Percentiles rank a stretch among this genome's conserved stretches.
Conservation (phyloP, 176 grass and related monocot genomes). For the Secale cereale region DNA sequence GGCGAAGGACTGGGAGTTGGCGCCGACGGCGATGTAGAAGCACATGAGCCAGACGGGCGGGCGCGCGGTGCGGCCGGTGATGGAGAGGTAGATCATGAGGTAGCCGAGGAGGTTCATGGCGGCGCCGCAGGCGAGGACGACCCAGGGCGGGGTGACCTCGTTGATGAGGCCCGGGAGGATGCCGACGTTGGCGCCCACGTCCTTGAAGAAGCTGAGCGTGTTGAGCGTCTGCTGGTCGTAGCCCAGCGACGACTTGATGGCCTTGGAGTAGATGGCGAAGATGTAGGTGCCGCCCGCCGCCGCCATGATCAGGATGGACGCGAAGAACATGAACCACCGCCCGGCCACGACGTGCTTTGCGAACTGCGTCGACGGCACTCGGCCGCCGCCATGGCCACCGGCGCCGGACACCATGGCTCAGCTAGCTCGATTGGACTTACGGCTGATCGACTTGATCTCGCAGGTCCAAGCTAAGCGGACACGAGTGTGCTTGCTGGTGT, state of each 20-base stretch:
- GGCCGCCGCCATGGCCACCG: neutral
- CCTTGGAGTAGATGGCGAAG: slow-evolving; percentile 73
- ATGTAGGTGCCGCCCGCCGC: slow-evolving; percentile 72
- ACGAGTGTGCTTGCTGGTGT: neutral
- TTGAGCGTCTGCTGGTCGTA: slow-evolving; percentile 85
- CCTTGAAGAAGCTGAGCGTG: slow-evolving; percentile 85
- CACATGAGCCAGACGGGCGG: slow-evolving; percentile 77
- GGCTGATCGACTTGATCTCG: neutral
- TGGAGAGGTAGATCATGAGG: slow-evolving; percentile 74
- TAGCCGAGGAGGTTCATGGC: slow-evolving; percentile 73
- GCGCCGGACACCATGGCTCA: slow-evolving; percentile 15
- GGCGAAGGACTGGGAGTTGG: slow-evolving; percentile 74
- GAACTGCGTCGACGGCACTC: slow-evolving; percentile 5
- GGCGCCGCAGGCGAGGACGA: slow-evolving; percentile 50
- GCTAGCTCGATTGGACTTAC: neutral
- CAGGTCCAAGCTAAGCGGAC: neutral
- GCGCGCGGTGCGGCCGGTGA: slow-evolving; percentile 30
- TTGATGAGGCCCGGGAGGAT: slow-evolving; percentile 58
- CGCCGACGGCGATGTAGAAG: slow-evolving; percentile 65
- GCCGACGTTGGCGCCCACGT: slow-evolving; percentile 71
- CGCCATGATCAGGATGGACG: slow-evolving; percentile 65
- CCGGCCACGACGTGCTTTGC: slow-evolving; percentile 37
- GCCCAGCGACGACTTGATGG: slow-evolving; percentile 59
- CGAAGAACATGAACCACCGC: slow-evolving; percentile 86
- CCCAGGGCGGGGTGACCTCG: slow-evolving; percentile 63